A percentile compares a stretch with the other conserved stretches of the same genome.
phyloP scores from a whole-genome alignment of 345 rosid species.

The Hibiscus syriacus region DNA sequence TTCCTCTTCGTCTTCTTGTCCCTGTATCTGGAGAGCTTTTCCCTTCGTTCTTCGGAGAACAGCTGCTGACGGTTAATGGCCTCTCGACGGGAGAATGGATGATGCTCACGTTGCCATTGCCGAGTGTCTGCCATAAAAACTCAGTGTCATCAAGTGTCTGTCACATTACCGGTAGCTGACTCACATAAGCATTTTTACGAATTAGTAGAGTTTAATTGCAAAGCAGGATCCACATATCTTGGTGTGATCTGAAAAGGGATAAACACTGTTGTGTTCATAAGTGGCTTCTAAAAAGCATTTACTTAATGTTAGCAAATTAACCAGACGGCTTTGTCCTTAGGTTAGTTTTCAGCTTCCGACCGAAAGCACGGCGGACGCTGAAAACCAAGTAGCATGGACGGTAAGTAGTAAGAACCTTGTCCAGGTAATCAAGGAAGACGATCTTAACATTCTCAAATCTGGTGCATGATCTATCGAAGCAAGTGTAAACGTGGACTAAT shows the following conservation, averaged over 20 bases:
- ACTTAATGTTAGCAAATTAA: too few relatives aligned
- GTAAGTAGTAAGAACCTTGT: too few relatives aligned
- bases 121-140: slow-evolving; percentile 76
- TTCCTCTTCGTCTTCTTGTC: slow-evolving; percentile 88
- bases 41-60: slow-evolving; percentile 70
- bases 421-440: slow-evolving; percentile 5
- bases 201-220: background rate
- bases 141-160: slow-evolving; percentile 25
- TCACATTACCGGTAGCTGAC: too few relatives aligned
- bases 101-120: slow-evolving; percentile 30
- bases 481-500: background rate
- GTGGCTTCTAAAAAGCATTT: too few relatives aligned
- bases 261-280: too few relatives aligned
- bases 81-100: slow-evolving; percentile 54
- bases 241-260: background rate
- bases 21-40: slow-evolving; percentile 91
- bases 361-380: background rate
- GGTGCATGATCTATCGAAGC: background rate
- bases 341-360: background rate
- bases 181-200: background rate
- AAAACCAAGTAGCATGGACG: background rate
- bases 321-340: background rate
- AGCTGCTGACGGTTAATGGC: slow-evolving; percentile 39
- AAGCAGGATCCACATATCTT: background rate
- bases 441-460: slow-evolving; percentile 1